Percentiles rank a stretch among this genome's conserved stretches.
These are phyloP conservation scores for Acanthamoeba rhysodes DNA, from an alignment of 208 protist species.

Conservation along the genomic window DNA sequence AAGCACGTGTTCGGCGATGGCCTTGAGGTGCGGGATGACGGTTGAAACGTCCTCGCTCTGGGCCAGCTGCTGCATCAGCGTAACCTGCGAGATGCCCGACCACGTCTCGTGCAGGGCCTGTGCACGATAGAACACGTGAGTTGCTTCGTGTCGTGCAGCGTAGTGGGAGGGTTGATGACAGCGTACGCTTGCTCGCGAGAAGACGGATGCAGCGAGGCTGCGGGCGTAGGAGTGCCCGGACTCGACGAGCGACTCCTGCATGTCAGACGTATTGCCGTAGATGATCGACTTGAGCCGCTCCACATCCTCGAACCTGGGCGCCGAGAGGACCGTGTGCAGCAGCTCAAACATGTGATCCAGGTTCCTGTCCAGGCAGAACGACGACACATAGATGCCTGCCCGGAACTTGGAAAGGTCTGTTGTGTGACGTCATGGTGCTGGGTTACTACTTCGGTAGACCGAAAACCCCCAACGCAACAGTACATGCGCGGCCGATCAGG, in stretches of 20 bases:
- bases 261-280: conserved; percentile 64
- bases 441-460: not conserved
- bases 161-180: not conserved
- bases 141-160: not conserved
- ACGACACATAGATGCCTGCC: conserved; percentile 1
- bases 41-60: conserved; percentile 50
- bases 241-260: conserved; percentile 70
- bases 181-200: conserved; percentile 45
- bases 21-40: conserved; percentile 62
- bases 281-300: conserved; percentile 73
- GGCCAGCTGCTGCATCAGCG: conserved; percentile 68
- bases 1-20: conserved; percentile 64
- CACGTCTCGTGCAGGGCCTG: conserved; percentile 69
- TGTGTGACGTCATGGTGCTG: not conserved
- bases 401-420: conserved; percentile 53
- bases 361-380: conserved; percentile 71
- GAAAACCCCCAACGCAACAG: not conserved
- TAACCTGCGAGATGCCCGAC: conserved; percentile 67
- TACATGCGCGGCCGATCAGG: not conserved
- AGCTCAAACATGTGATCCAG: conserved; percentile 74
- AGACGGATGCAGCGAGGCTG: conserved; percentile 30
- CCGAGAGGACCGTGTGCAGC: conserved; percentile 28
- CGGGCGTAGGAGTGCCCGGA: conserved; percentile 72
- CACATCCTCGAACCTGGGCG: conserved; percentile 64
- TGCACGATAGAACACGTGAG: not conserved